Base-by-base conservation (phyloP, 305 asterid genomes). In the Solanum aculeatissimum region DNA sequence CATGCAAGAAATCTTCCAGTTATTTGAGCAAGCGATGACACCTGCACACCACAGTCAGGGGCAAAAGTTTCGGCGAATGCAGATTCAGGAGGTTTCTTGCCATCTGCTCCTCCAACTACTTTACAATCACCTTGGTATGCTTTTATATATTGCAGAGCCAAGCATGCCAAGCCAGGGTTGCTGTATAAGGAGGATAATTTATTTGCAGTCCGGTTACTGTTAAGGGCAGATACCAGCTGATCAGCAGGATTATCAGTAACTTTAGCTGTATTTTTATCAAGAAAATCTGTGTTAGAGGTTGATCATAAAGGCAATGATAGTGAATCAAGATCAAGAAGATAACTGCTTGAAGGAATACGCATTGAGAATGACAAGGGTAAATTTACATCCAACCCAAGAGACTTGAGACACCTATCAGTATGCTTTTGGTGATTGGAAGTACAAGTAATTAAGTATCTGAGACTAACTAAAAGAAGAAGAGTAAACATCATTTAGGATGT, bases 191-290 rank as follows among this genome's bases (percentile, higher is more conserved):
- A 82, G 7, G 97, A 82, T 2, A 92, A 87, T 78, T 93, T 92
- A 43, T 93, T 91, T 1, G 97, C 91, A 0, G 98, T 94, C 89
- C 99, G 83, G 14, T 96, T 96, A 38, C 85, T 85, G 89, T 93
- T 96, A 83, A 96, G 53, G 35, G 45, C 51, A 27, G 92, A 83
- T 32, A 96, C 89, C 19, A 95, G 88, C 91, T 93, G 83, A 57
- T 95, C 98, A 4, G 98, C 98, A 77, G 99, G 99, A 86, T 96
- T 96, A 51, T 94, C 92, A 47, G 99, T 91, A 65, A 92, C 94
- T 84, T 92, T 95, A 83, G 71, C 98, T 93, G 95, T 55, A 68
- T 85, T 86, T 71, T 43, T n/a, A 86, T 77, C 45, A 54, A 47
- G 80, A 49, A 81, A 88, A 65, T 15, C 58, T 83, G 82, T 18